These are phyloP conservation scores for Amanita fuliginea DNA, from an alignment of 768 basidiomycete genomes.

Conservation along the genomic window DNA sequence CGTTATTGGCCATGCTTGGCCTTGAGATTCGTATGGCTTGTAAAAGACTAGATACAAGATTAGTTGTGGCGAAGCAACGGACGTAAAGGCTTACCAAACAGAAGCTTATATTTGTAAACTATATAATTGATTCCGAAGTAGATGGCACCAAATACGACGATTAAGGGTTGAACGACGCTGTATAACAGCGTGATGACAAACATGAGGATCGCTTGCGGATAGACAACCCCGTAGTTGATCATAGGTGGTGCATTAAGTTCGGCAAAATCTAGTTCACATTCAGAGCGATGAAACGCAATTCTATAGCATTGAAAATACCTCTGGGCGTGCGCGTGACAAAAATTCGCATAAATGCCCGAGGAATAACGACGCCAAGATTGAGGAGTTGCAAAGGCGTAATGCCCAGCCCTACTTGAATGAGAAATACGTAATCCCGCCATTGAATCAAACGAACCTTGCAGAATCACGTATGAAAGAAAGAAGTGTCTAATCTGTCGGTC, in stretches of 20 bases:
- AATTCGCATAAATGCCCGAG: constrained; percentile 59
- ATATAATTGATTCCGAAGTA: constrained; percentile 96
- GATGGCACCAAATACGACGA: constrained; percentile 88
- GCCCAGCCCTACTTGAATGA: constrained; percentile 50
- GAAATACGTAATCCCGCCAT: constrained; percentile 4
- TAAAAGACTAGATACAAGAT: constrained; percentile 64
- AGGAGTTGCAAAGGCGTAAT: constrained; percentile 94
- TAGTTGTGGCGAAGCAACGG: constrained; percentile 1
- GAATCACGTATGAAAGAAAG: constrained; percentile 75
- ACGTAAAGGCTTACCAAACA: constrained; percentile 60
- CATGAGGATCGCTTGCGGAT: constrained; percentile 92
- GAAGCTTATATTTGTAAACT: constrained; percentile 95
- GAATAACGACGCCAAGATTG: constrained; percentile 82
- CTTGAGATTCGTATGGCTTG: constrained; percentile 95
- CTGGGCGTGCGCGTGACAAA: constrained; percentile 85
- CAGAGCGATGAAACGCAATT: neutral
- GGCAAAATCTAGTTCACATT: constrained; percentile 63
- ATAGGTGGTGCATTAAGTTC: constrained; percentile 96
- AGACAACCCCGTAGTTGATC: constrained; percentile 96
- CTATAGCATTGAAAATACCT: constrained; percentile 33
- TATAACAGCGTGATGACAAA: constrained; percentile 94
- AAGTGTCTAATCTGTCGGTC: constrained; percentile 42
- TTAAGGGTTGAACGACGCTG: constrained; percentile 92
- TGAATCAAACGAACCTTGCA: constrained; percentile 47
- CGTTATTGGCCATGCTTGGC: constrained; percentile 96